Evolutionary conservation across 805 yeast genomes (phyloP).

Genomic region (Spathaspora arborariae): DNA sequence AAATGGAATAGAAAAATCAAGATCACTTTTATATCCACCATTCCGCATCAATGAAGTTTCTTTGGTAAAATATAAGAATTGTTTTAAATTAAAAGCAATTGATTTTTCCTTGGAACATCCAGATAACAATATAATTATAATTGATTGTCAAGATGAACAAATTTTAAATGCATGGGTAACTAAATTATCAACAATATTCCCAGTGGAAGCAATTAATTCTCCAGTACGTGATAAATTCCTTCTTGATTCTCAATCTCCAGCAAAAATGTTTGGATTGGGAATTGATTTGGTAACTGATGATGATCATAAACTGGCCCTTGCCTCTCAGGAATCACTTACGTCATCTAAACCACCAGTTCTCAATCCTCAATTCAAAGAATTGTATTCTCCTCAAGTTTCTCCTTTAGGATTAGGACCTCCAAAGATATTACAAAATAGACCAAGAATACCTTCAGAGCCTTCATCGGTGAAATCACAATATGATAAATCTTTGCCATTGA

Average conservation of each 20-base stretch:
- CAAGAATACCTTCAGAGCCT: too few relatives aligned
- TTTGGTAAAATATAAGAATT: conserved; percentile 13
- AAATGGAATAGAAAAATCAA: conserved; percentile 9
- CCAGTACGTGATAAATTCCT: conserved; percentile 18
- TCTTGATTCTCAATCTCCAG: conserved; percentile 13
- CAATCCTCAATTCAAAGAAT: background rate
- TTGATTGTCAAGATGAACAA: conserved; percentile 12
- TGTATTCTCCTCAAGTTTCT: background rate
- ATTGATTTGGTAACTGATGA: conserved; percentile 20
- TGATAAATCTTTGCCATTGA: conserved; percentile 8
- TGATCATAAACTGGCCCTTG: conserved; percentile 1
- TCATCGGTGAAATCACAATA: conserved; percentile 5
- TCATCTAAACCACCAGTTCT: background rate
- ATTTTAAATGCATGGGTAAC: conserved; percentile 27
- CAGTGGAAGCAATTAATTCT: conserved; percentile 22
- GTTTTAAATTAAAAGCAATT: conserved; percentile 13
- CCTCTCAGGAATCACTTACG: background rate
- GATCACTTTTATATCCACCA: conserved; percentile 40
- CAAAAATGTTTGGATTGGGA: conserved; percentile 30
- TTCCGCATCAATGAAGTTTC: conserved; percentile 36
- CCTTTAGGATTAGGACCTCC: background rate
- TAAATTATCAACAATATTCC: conserved; percentile 31
- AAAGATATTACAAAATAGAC: background rate
- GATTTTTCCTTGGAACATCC: conserved; percentile 14
- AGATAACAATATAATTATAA: conserved; percentile 10